Evolutionary conservation across 2,329 filamentous ascomycete genomes (phyloP), one percentile per base, ranked within the genome.

Genomic region (Fusarium sp.): DNA sequence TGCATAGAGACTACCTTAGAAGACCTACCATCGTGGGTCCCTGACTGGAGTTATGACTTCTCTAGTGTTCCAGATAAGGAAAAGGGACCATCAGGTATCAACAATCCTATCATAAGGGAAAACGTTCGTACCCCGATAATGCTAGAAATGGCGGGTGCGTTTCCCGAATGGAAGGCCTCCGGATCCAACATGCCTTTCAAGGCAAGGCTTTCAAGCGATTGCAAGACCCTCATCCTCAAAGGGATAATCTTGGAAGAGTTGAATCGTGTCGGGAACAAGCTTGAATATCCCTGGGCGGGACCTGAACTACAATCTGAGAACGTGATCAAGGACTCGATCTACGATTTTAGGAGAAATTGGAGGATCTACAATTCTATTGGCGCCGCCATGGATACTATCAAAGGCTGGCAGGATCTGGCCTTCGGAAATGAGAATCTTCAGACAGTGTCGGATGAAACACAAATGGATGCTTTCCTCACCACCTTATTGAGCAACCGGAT

Each of bases 401-500:
- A n/a, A 47, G 44, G 44, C 1, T 47, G 44, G 44, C 26, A 47
- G 16, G 20, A 47, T 30, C 5, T 47, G 7, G 10, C 44, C 3
- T 8, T 47, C 26, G 7, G 16, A 6, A 47, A 2, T 12, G 7
- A 6, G 0, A 9, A 3, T 12, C 2, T 30, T 0, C 26, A 16
- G 10, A 16, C 10, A 12, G 30, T 30, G 0, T 1, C 14, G 0
- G 26, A 28, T 3, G 44, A 47, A 16, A n/a, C 14, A 1, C 26
- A 9, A 30, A 47, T 30, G 44, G 44, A 30, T 5, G 44, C 20
- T n/a, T 47, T 47, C 20, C 44, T 47, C 14, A 47, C 44, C 5
- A n/a, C 44, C 0, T 1, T 47, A 0, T 5, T 30, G 7, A 47
- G 44, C 9, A 9, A 47, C 2, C 10, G 44, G 20, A 47, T 47